Conservation (phyloP, 139 green algal genomes). For the Asterochloris erici region DNA sequence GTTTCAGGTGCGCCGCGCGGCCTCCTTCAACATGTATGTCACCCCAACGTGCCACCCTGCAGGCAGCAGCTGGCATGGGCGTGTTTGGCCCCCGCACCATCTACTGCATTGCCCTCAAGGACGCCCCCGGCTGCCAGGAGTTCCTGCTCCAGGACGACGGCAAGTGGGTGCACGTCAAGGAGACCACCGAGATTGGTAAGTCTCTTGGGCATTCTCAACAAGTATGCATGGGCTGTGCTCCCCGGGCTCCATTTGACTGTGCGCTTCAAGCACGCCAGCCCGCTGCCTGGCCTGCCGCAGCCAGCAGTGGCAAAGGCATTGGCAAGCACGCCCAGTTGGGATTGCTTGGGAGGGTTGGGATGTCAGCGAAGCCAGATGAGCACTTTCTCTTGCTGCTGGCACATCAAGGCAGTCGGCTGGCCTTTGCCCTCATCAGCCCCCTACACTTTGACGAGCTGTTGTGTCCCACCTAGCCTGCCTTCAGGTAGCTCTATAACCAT, state of each 20-base stretch:
- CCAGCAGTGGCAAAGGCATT: no score
- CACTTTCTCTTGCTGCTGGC: no score
- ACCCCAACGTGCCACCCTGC: neutral
- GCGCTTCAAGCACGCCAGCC: neutral
- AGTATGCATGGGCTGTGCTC: neutral
- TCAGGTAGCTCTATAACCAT: no score
- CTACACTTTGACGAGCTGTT: no score
- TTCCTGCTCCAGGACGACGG: conserved; percentile 96
- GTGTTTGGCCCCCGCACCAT: conserved; percentile 91
- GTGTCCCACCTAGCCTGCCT: no score
- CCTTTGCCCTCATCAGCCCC: no score
- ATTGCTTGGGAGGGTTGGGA: no score
- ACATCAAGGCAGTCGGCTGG: no score
- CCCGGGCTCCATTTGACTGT: neutral
- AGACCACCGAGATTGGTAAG: conserved; percentile 83
- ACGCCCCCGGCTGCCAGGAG: conserved; percentile 86
- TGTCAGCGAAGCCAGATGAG: no score
- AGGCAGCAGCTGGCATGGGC: conserved; percentile 85
- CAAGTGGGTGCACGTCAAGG: conserved; percentile 96
- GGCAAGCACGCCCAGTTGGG: no score
- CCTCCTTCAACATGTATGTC: neutral
- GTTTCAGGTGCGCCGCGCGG: no score
- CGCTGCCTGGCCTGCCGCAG: no score
- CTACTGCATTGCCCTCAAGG: conserved; percentile 87
- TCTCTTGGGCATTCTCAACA: neutral